Evolutionary conservation across 2,329 filamentous ascomycete genomes (phyloP), one percentile per base, ranked within the genome.

Genomic region (Aspergillus pseudonomiae): DNA sequence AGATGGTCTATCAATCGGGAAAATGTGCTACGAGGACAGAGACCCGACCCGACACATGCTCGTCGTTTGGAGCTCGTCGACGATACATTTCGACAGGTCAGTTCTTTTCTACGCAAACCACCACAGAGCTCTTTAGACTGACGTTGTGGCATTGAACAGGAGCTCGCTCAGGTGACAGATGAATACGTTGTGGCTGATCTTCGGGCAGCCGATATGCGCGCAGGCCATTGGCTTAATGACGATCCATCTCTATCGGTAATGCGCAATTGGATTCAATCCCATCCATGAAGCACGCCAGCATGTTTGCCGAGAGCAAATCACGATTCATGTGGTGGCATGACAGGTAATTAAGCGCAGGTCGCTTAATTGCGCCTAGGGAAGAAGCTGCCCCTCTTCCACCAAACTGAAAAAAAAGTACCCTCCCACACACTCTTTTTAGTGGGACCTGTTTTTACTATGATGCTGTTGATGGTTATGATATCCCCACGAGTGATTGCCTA

Each of bases 191-290:
- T 86, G 58, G 79, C 82, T 61, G 84, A 85, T 34, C 81, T 89
- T 21, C 82, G 84, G 65, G 77, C 81, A 30, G 82, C 84, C 46
- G 87, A 89, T 70, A 70, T 78, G 50, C 77, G 83, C 48, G 84
- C 86, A 66, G 84, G 85, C 45, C 87, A 88, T 76, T 89, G 87
- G 86, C 78, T 88, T 52, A 77, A 78, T 43, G 87, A 89, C 65
- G 87, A 89, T 70, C 87, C 87, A 4, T 79, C 83, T 9, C 76
- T 89, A 62, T 78, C 80, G 19, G 78, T 79, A 24, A 85, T 88
- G 55, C 80, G 78, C 28, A 71, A 72, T 39, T 83, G 80, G 79
- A 79, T 82, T 50, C 74, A 73, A 53, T 73, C 75, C 36, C 78
- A 79, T 62, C 73, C 73, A 63, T 77, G 62, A 64, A 62, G 52